These are phyloP conservation scores for Psilocybe cyanescens DNA, from an alignment of 768 basidiomycete genomes.

Conservation along the genomic window DNA sequence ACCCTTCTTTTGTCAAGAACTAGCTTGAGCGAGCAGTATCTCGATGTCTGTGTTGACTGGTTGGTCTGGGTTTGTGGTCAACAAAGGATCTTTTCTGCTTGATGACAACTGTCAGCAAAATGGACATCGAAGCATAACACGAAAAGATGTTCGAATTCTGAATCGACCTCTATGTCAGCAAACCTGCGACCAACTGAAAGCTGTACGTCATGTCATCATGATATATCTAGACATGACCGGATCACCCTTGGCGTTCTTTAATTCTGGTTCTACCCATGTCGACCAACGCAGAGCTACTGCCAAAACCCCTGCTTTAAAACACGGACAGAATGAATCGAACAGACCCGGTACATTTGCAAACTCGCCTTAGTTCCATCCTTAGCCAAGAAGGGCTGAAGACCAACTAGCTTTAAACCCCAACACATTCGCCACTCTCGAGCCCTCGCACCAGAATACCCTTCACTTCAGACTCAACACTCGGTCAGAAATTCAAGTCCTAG, in stretches of 20 bases:
- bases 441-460: conserved; percentile 14
- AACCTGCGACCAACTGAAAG: background rate
- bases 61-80: background rate
- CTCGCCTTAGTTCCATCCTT: background rate
- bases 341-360: background rate
- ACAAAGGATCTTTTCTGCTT: background rate
- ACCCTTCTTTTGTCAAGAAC: background rate
- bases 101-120: background rate
- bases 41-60: background rate
- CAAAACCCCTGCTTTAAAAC: background rate
- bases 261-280: background rate
- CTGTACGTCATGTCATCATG: conserved; percentile 2
- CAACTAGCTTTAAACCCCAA: background rate
- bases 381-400: conserved; percentile 5
- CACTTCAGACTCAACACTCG: conserved; percentile 6
- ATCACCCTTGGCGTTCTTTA: background rate
- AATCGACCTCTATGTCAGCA: background rate
- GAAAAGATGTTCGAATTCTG: background rate
- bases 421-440: conserved; percentile 6
- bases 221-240: background rate
- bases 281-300: background rate
- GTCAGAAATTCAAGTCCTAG: background rate
- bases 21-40: background rate
- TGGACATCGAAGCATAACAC: background rate
- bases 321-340: conserved; percentile 14